phyloP scores from a whole-genome alignment of 495 filamentous ascomycete genomes.

The Pyrenopolyporus hunteri region DNA sequence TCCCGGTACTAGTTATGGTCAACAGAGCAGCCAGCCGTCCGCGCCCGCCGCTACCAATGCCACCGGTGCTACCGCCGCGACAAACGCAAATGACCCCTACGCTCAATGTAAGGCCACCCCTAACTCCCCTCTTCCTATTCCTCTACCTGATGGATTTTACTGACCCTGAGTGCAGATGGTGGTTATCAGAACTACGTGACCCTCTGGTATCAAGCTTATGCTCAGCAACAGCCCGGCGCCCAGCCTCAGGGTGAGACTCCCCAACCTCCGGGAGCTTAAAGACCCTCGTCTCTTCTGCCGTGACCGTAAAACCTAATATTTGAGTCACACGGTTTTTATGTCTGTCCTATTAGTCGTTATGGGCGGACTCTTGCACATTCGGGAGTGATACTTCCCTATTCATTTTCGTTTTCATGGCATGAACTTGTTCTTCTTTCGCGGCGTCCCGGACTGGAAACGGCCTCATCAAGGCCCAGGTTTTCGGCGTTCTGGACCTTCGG shows the following conservation, averaged over 20 bases:
- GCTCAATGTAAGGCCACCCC: constrained; percentile 58
- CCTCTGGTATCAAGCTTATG: constrained; percentile 66
- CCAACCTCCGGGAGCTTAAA: constrained; percentile 33
- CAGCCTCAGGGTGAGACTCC: constrained; percentile 34
- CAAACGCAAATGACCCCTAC: constrained; percentile 63
- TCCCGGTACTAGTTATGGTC: constrained; percentile 47
- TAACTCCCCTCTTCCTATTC: background rate
- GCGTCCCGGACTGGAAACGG: background rate
- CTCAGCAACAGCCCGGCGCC: constrained; percentile 45
- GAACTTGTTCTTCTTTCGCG: no score
- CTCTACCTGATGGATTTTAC: background rate
- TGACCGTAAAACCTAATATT: no score
- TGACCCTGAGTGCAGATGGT: constrained; percentile 52
- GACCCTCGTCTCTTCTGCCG: background rate
- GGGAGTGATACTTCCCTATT: no score
- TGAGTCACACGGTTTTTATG: background rate
- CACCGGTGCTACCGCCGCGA: no score
- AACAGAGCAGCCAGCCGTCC: constrained; percentile 32
- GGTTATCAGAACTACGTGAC: constrained; percentile 67
- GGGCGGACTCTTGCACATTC: no score
- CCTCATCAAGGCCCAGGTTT: background rate
- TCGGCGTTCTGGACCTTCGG: background rate
- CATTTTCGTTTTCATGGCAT: no score
- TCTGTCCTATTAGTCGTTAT: background rate
- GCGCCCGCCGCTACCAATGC: constrained; percentile 38